phyloP scores from a whole-genome alignment of 139 green algal genomes.

The Bryopsis sp. region DNA sequence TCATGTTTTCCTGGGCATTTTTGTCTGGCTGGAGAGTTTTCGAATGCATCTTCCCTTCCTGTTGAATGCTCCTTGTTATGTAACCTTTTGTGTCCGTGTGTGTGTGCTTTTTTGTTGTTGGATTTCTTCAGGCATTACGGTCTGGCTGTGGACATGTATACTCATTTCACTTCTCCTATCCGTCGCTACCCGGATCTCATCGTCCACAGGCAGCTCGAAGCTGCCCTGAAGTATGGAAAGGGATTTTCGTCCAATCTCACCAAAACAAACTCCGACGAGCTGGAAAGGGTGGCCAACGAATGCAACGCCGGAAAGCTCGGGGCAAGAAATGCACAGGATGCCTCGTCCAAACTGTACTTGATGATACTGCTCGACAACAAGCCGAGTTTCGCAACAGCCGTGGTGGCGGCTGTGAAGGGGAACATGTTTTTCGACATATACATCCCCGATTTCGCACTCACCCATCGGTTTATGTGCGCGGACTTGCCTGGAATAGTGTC shows the following conservation, averaged over 20 bases:
- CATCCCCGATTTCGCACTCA: neutral
- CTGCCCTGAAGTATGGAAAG: conserved; percentile 40
- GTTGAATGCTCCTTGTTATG: no score
- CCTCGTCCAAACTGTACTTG: conserved; percentile 1
- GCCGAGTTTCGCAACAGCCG: neutral
- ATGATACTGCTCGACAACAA: neutral
- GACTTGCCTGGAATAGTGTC: neutral
- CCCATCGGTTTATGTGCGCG: neutral
- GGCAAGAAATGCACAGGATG: conserved; percentile 14
- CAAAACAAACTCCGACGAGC: neutral
- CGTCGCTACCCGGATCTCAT: conserved; percentile 84
- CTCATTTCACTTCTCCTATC: conserved; percentile 91
- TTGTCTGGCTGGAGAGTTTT: no score
- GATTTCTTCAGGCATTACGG: conserved; percentile 79
- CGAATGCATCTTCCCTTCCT: no score
- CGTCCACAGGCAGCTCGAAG: conserved; percentile 75
- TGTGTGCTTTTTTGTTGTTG: no score
- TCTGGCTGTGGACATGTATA: conserved; percentile 73
- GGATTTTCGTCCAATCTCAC: neutral
- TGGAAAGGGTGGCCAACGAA: neutral
- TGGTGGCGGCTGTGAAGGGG: conserved; percentile 8
- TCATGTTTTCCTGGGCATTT: no score
- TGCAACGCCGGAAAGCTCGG: conserved; percentile 3
- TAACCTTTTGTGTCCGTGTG: no score
- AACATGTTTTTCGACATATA: conserved; percentile 13